These are phyloP conservation scores for Phytopythium helicoides DNA, from an alignment of 352 stramenopile species.

Conservation along the genomic window DNA sequence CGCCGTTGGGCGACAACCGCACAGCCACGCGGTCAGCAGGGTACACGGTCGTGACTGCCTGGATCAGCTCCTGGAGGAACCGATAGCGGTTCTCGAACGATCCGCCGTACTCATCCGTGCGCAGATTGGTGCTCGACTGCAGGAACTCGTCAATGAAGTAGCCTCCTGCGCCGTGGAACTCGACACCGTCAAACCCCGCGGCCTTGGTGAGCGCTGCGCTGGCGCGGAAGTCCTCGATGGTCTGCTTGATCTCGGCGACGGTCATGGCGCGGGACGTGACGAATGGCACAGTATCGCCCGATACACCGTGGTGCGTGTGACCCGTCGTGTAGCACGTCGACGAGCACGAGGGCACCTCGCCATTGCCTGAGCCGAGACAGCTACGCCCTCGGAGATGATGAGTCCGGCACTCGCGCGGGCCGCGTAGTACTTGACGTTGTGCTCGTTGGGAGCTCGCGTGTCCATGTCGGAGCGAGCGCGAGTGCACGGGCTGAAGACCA, in stretches of 20 bases:
- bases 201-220: conserved; percentile 53
- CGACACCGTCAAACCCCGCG: no score
- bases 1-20: conserved; percentile 32
- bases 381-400: conserved; percentile 21
- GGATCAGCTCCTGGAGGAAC: no score
- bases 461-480: conserved; percentile 23
- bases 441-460: conserved; percentile 17
- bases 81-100: no score
- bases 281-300: conserved; percentile 20
- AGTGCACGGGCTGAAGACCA: conserved; percentile 46
- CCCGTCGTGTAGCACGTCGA: conserved; percentile 30
- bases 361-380: conserved; percentile 21
- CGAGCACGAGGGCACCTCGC: conserved; percentile 44
- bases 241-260: conserved; percentile 59
- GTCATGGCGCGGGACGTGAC: conserved; percentile 47
- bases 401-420: conserved; percentile 12
- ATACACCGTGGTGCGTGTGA: conserved; percentile 24
- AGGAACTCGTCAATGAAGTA: conserved; percentile 92
- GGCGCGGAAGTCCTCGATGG: conserved; percentile 63
- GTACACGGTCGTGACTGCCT: no score
- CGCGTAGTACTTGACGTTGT: conserved; percentile 39
- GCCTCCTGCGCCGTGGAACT: conserved; percentile 86
- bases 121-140: conserved; percentile 66
- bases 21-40: conserved; percentile 26
- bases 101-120: conserved; percentile 81